Evolutionary conservation across 1,139 yeast species (phyloP).

Genomic region (Hansenula sp.): DNA sequence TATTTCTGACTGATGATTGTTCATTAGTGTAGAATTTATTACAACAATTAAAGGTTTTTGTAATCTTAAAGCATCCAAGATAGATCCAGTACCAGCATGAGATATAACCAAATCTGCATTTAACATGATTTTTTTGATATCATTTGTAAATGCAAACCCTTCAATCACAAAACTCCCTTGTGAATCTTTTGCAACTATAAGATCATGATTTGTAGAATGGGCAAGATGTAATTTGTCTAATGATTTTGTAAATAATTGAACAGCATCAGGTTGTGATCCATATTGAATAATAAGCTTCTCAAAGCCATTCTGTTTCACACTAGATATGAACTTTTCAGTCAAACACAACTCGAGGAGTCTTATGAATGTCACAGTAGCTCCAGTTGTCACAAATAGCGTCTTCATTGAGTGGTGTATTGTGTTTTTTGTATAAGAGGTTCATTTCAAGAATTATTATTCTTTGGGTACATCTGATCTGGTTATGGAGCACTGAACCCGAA

Average conservation of each 20-base stretch:
- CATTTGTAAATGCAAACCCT: constrained; percentile 46
- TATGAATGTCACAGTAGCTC: constrained; percentile 80
- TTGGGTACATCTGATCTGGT: too few species aligned
- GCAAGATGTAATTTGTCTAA: neutral
- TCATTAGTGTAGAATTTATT: constrained; percentile 67
- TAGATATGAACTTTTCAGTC: constrained; percentile 31
- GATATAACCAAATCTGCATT: constrained; percentile 60
- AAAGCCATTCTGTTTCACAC: constrained; percentile 33
- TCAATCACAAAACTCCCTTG: constrained; percentile 26
- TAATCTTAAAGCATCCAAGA: constrained; percentile 65
- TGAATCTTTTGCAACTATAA: neutral
- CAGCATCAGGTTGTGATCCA: constrained; percentile 47
- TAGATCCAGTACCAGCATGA: constrained; percentile 95
- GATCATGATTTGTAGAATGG: neutral
- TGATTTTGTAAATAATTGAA: constrained; percentile 18
- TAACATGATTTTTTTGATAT: constrained; percentile 35
- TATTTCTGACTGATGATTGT: constrained; percentile 82
- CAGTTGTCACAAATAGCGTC: constrained; percentile 61
- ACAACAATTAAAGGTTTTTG: constrained; percentile 62
- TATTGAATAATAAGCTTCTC: constrained; percentile 55
- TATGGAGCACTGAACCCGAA: too few species aligned
- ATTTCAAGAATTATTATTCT: too few species aligned
- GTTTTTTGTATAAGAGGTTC: neutral
- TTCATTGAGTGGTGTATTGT: neutral
- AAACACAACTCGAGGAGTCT: constrained; percentile 43